phyloP scores from a whole-genome alignment of 768 basidiomycete genomes.

The Lentinula detonsa region DNA sequence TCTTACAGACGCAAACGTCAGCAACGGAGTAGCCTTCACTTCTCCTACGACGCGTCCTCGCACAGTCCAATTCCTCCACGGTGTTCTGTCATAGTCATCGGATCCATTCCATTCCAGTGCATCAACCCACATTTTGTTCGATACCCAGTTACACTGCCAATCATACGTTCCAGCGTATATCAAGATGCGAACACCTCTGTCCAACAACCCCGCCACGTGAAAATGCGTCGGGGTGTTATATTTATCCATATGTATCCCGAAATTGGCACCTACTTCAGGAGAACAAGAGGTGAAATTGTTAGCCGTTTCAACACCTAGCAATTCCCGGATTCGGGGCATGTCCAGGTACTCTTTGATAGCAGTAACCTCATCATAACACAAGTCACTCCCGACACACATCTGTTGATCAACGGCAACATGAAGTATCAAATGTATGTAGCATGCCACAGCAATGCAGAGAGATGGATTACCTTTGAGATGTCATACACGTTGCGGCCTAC shows the following conservation, averaged over 20 bases:
- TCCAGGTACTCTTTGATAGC: conserved; percentile 43
- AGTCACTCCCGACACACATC: conserved; percentile 13
- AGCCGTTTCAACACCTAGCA: conserved; percentile 40
- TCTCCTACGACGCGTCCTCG: conserved; percentile 43
- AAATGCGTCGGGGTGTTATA: conserved; percentile 23
- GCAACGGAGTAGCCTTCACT: conserved; percentile 27
- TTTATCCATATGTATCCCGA: conserved; percentile 47
- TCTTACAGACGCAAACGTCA: conserved; percentile 32
- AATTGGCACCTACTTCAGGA: conserved; percentile 38
- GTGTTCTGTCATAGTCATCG: conserved; percentile 38
- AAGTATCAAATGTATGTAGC: not conserved
- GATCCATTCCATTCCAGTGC: conserved; percentile 67
- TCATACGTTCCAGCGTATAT: conserved; percentile 50
- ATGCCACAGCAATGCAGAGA: not conserved
- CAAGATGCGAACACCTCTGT: conserved; percentile 69
- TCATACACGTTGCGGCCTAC: conserved; percentile 10
- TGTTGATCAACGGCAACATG: conserved; percentile 2
- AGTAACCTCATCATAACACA: conserved; percentile 32
- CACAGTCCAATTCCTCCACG: conserved; percentile 56
- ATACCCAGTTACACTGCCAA: conserved; percentile 78
- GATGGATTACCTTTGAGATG: conserved; percentile 6
- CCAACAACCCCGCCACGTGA: conserved; percentile 65
- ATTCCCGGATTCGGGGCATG: conserved; percentile 31
- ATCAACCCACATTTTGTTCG: conserved; percentile 74
- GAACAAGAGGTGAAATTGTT: conserved; percentile 58